Evolutionary conservation across 2,329 filamentous ascomycete genomes (phyloP), one percentile per base, ranked within the genome.

Genomic region (Botrytis fabae): DNA sequence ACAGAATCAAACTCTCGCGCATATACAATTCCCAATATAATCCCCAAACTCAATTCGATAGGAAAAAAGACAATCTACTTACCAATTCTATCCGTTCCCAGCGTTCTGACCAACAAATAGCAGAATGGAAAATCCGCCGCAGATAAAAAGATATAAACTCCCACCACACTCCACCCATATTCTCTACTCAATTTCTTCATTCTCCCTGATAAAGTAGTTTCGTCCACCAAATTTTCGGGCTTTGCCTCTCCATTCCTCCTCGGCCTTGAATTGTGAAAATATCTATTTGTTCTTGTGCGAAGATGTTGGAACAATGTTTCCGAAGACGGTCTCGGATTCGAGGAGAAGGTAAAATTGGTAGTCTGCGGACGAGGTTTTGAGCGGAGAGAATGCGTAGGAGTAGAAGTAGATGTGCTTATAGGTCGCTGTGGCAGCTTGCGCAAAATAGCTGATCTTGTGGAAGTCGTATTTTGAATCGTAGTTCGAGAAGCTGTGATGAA

Each of bases 51-150:
- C 32, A n/a, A 35, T 14, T 14, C 28, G 16, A 7, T 16, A 18
- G 4, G 28, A 8, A 9, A 59, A n/a, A 63, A 54, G 51, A 66
- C 38, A 44, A 70, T 59, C 75, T 44, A 85, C 84, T 85, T 83
- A 86, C 94, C 95, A 79, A 99, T 96, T 72, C 88, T 89, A 40
- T 99, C 96, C 0, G 93, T 93, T 25, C 96, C 96, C 2, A 97
- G 87, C 70, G 90, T 85, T 73, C 91, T 89, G 64, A 99, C 96
- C 16, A 96, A 89, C 71, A 97, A 83, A 84, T 97, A 99, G 84
- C 95, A 98, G 81, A 98, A 93, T 0, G 96, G 96, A 77, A 98
- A 97, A 83, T 99, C 96, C 69, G 97, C 84, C 54, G 93, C 92
- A 60, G 93, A 95, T 71, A 99, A 84, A 1, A 86, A 86, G 18